Base-by-base conservation (phyloP, 2,329 filamentous ascomycete species). In the Xylaria sp. region DNA sequence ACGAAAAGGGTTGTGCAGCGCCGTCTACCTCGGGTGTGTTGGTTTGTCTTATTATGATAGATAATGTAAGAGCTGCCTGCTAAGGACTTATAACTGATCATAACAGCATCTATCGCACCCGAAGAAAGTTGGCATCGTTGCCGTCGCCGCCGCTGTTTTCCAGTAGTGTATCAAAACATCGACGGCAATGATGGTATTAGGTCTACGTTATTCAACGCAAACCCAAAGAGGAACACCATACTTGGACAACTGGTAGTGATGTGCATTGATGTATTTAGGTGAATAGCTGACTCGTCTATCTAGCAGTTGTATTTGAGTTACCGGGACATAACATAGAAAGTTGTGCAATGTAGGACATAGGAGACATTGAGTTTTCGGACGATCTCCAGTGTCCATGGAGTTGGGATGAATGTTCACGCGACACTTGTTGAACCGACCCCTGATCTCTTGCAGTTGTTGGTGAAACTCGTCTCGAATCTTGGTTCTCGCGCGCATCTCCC, bases 401-500 rank as follows among this genome's bases (percentile, higher is more conserved):
- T 40, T 50, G 25, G 54, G 54, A 40, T 32, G 53, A 40, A n/a
- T 42, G 12, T 40, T 42, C n/a, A 40, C 51, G 51, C 16, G 27
- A 35, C 29, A 54, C 29, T 42, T 29, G 29, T 65, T 53, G 44
- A 35, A 50, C 37, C 25, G 23, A 32, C 51, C 64, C 58, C 50
- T 27, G 60, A 53, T 42, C 42, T 16, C 23, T 12, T 21, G 32
- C 18, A 18, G 25, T 50, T 32, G 58, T 42, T 12, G n/a, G 40
- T 44, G 40, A 51, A 58, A 25, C 58, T 35, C 47, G 35, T 54
- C 53, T 55, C 29, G 13, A 60, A 50, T 60, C 55, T 65, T 65
- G 55, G 50, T 60, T 44, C 55, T 60, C 50, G 50, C 44, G 60
- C 58, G 42, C 40, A 47, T 58, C 64, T 44, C 51, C 16, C 60